Conservation (phyloP, 495 filamentous ascomycete species). For the Letharia lupina region DNA sequence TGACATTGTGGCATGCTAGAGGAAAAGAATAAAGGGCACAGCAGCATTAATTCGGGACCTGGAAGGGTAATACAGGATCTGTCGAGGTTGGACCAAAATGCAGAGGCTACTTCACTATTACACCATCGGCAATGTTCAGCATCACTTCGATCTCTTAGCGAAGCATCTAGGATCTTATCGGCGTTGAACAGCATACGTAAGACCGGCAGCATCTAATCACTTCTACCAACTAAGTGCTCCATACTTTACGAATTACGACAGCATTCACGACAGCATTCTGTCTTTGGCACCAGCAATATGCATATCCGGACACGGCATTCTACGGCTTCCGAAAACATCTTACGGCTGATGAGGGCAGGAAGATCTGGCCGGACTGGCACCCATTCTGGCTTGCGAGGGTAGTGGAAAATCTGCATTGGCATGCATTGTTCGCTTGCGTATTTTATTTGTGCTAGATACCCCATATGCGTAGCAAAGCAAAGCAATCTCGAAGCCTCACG, state of each 20-base stretch:
- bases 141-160: too few species aligned
- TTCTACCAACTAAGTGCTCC: neutral
- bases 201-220: neutral
- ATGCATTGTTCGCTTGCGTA: neutral
- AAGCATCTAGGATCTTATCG: too few species aligned
- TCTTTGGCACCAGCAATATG: constrained; percentile 1
- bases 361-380: neutral
- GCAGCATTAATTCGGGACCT: too few species aligned
- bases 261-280: neutral
- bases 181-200: neutral
- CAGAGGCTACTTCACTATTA: too few species aligned
- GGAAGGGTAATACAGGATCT: neutral
- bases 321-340: neutral
- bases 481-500: neutral
- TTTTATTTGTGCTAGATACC: neutral
- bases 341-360: neutral
- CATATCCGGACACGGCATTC: neutral
- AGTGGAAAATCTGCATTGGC: neutral
- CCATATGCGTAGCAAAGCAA: neutral
- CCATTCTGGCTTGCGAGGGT: neutral
- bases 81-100: neutral
- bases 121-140: too few species aligned
- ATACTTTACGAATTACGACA: neutral
- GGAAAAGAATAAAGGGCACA: too few species aligned
- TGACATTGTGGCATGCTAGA: too few species aligned